A percentile compares a stretch with the other conserved stretches of the same genome.
Conservation (phyloP, 768 basidiomycete genomes). For the Hypholoma sublateritium region DNA sequence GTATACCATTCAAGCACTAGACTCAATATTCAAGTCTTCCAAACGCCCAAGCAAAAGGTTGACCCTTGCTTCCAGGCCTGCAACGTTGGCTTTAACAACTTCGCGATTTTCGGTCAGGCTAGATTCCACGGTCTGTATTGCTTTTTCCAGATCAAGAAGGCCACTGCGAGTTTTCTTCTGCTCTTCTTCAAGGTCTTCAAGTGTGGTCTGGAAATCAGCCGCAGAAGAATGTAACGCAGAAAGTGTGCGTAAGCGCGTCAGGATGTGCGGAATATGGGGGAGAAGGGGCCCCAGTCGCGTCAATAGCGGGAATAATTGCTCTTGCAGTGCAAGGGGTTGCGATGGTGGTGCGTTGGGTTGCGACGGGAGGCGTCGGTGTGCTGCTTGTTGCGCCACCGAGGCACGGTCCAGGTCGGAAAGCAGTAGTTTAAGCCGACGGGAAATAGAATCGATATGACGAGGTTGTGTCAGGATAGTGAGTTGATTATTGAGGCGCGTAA, state of each 20-base stretch:
- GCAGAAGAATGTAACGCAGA: conserved; percentile 82
- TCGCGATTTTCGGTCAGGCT: conserved; percentile 74
- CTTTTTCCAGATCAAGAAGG: conserved; percentile 64
- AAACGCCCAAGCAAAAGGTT: conserved; percentile 39
- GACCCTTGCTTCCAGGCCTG: conserved; percentile 59
- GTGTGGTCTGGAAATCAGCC: conserved; percentile 67
- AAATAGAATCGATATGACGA: conserved; percentile 93
- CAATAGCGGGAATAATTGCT: conserved; percentile 68
- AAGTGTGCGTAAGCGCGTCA: conserved; percentile 85
- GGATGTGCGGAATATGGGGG: conserved; percentile 86
- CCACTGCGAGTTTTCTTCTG: conserved; percentile 63
- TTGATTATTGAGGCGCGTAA: conserved; percentile 82
- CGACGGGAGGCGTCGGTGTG: conserved; percentile 43
- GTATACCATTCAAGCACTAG: conserved; percentile 2
- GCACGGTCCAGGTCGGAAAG: conserved; percentile 90
- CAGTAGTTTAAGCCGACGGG: conserved; percentile 88
- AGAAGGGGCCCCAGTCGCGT: conserved; percentile 70
- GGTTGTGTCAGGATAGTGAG: conserved; percentile 90
- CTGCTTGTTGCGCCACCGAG: conserved; percentile 50
- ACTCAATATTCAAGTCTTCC: conserved; percentile 35
- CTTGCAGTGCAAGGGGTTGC: conserved; percentile 32
- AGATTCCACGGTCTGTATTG: conserved; percentile 70
- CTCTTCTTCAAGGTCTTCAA: conserved; percentile 69
- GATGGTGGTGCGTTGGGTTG: conserved; percentile 32
- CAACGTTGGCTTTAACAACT: conserved; percentile 73